Evolutionary conservation across 2,329 filamentous ascomycete species (phyloP).

Genomic region (Ambrosiella cleistominuta): DNA sequence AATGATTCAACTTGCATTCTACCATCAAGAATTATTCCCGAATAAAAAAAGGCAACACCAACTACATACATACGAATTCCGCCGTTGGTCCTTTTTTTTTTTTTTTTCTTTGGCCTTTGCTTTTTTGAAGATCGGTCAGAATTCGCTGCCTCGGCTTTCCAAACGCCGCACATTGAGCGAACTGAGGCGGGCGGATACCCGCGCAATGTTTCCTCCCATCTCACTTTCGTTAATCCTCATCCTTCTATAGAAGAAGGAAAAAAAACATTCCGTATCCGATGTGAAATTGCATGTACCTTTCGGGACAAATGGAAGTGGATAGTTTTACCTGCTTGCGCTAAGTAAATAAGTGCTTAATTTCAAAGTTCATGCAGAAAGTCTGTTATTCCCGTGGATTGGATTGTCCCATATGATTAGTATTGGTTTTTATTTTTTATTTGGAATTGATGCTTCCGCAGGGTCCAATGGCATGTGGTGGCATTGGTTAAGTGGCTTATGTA

Average conservation of each 20-base stretch:
- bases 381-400: too few relatives aligned
- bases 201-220: too few relatives aligned
- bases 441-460: too few relatives aligned
- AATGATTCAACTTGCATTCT: not conserved
- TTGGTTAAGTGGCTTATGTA: too few relatives aligned
- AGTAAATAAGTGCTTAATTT: not conserved
- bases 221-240: too few relatives aligned
- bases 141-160: not conserved
- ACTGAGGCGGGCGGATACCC: too few relatives aligned
- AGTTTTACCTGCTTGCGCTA: not conserved
- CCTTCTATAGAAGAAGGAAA: not conserved
- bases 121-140: not conserved
- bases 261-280: not conserved
- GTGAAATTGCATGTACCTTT: not conserved
- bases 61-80: too few relatives aligned
- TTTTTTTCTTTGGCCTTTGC: not conserved
- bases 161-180: too few relatives aligned
- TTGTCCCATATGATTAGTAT: too few relatives aligned
- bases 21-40: not conserved
- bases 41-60: too few relatives aligned
- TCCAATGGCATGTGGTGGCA: too few relatives aligned
- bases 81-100: not conserved
- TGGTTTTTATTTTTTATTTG: too few relatives aligned
- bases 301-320: not conserved
- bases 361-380: not conserved